Evolutionary conservation across 768 basidiomycete genomes (phyloP).

Genomic region (Naematelia aurantialba): DNA sequence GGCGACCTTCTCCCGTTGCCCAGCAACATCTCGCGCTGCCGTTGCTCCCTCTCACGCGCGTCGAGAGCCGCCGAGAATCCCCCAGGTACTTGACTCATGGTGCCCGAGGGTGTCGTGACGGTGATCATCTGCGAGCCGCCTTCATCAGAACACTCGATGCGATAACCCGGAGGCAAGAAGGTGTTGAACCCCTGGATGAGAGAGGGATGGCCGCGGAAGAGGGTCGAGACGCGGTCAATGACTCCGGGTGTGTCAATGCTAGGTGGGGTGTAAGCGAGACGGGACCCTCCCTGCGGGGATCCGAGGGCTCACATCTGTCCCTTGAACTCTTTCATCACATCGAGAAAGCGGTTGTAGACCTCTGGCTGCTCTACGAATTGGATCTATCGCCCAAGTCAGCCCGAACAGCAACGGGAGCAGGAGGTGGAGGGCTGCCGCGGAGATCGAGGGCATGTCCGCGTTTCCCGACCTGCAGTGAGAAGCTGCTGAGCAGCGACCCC

Average conservation of each 20-base stretch:
- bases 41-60: conserved; percentile 5
- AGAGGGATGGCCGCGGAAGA: conserved; percentile 82
- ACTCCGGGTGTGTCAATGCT: conserved; percentile 98
- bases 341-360: conserved; percentile 89
- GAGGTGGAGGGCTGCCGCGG: background rate
- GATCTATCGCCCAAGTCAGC: conserved; percentile 44
- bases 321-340: conserved; percentile 99
- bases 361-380: conserved; percentile 86
- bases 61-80: conserved; percentile 41
- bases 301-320: conserved; percentile 59
- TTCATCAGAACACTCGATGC: conserved; percentile 63
- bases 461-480: background rate
- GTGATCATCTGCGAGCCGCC: conserved; percentile 35
- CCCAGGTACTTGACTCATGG: conserved; percentile 46
- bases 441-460: background rate
- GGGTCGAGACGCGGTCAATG: conserved; percentile 86
- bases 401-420: conserved; percentile 4
- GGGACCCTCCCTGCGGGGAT: background rate
- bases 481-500: too few relatives aligned
- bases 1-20: conserved; percentile 3
- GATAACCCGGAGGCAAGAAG: conserved; percentile 89
- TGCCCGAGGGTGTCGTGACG: conserved; percentile 48
- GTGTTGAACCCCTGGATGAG: conserved; percentile 99
- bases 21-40: conserved; percentile 27
- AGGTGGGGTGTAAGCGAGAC: conserved; percentile 12